Percentiles rank a stretch among this genome's conserved stretches.
These are phyloP conservation scores for Chondrostereum purpureum DNA, from an alignment of 1,284 basidiomycete species.

Conservation along the genomic window DNA sequence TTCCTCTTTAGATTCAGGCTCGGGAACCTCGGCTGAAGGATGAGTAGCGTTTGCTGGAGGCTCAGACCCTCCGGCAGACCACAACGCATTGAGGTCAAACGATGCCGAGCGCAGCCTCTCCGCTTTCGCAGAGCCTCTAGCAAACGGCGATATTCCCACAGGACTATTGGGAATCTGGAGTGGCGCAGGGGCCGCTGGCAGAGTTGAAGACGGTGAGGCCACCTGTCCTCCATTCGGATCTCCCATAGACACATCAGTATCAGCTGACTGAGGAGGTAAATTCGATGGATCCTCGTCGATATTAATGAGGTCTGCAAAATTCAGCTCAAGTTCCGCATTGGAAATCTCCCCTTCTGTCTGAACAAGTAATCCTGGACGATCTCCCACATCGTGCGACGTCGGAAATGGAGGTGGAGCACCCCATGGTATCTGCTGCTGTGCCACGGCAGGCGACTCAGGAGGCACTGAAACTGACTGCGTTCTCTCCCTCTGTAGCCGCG, in stretches of 20 bases:
- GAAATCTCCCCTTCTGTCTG: conserved; percentile 35
- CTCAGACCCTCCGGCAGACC: conserved; percentile 37
- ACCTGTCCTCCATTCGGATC: too few species aligned
- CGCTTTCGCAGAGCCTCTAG: conserved; percentile 30
- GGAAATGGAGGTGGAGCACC: conserved; percentile 49
- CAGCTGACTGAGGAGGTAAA: background rate
- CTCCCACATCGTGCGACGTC: conserved; percentile 20
- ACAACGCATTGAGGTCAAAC: conserved; percentile 68
- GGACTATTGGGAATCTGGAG: conserved; percentile 9
- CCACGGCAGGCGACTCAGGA: conserved; percentile 55
- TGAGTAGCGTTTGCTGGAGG: background rate
- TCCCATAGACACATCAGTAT: background rate
- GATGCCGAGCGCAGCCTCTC: conserved; percentile 39
- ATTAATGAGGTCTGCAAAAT: conserved; percentile 70
- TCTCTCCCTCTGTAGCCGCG: conserved; percentile 35
- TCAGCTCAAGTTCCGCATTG: conserved; percentile 53
- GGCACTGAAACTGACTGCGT: conserved; percentile 48
- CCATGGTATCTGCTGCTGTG: conserved; percentile 41
- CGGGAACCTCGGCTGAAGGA: conserved; percentile 24
- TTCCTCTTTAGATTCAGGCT: conserved; percentile 30
- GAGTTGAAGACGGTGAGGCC: background rate
- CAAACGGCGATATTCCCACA: conserved; percentile 46
- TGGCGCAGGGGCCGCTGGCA: conserved; percentile 5
- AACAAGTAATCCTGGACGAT: conserved; percentile 32
- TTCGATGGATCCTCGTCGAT: conserved; percentile 58